Conservation (phyloP, 2,329 filamentous ascomycete species). For the Fusarium staphyleae region DNA sequence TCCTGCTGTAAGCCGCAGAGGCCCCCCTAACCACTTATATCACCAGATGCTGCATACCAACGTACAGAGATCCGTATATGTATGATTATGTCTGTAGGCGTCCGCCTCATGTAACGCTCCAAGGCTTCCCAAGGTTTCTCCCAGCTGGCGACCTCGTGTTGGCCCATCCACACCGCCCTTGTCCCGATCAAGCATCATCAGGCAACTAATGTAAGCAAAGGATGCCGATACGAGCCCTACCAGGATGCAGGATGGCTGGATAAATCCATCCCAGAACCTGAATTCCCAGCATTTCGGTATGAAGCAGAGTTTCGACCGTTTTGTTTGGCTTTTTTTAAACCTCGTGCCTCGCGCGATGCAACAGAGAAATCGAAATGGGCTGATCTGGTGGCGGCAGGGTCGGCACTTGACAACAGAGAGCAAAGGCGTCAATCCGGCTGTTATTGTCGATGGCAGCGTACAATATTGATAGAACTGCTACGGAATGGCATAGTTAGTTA, state of each 20-base stretch:
- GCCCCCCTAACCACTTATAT: conserved; percentile 18
- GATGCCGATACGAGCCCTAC: conserved; percentile 34
- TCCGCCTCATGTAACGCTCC: conserved; percentile 28
- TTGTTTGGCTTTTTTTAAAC: conserved; percentile 3
- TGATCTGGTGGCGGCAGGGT: conserved; percentile 4
- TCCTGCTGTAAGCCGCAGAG: conserved; percentile 22
- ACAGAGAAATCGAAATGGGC: neutral
- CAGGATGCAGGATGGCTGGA: neutral
- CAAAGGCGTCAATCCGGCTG: too few species aligned
- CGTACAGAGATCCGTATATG: conserved; percentile 20
- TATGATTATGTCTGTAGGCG: conserved; percentile 16
- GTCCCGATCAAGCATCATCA: conserved; percentile 19
- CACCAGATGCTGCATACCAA: conserved; percentile 12
- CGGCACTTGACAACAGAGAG: neutral
- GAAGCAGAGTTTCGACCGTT: conserved; percentile 25
- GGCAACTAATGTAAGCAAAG: conserved; percentile 19
- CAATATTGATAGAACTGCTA: too few species aligned
- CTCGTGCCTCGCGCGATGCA: conserved; percentile 8
- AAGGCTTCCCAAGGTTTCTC: neutral
- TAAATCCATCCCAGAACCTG: conserved; percentile 5
- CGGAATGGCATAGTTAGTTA: neutral
- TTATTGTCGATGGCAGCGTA: too few species aligned
- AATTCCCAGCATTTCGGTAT: conserved; percentile 12
- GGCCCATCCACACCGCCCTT: conserved; percentile 23
- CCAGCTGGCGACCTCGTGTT: conserved; percentile 28